Evolutionary conservation across 208 protist genomes (phyloP).

Genomic region (Plasmodiophora brassicae): DNA sequence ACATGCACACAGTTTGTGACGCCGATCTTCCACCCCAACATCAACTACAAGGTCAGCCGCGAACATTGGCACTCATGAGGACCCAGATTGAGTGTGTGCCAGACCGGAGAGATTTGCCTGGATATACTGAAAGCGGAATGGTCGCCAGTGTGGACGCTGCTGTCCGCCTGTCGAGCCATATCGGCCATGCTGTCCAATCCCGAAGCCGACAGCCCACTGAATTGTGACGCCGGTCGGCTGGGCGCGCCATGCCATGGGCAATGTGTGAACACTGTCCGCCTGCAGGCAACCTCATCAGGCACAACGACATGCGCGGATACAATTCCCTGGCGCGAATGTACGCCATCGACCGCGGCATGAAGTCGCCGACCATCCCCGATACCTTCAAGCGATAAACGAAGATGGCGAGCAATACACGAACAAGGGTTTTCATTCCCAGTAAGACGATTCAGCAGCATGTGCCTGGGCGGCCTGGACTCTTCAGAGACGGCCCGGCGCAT

Average conservation of each 20-base stretch:
- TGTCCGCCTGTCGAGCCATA: constrained; percentile 62
- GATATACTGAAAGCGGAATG: constrained; percentile 68
- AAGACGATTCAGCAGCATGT: too few relatives aligned
- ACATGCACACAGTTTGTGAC: constrained; percentile 57
- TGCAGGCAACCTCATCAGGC: constrained; percentile 36
- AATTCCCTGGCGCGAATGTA: constrained; percentile 45
- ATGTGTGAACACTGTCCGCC: not conserved
- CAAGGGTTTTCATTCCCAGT: too few relatives aligned
- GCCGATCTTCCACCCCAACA: constrained; percentile 71
- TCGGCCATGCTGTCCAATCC: constrained; percentile 57
- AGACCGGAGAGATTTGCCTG: constrained; percentile 68
- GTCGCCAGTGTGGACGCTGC: constrained; percentile 65
- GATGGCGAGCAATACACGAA: too few relatives aligned
- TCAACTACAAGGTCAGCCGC: constrained; percentile 67
- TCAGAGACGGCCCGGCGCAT: too few relatives aligned
- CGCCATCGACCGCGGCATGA: not conserved
- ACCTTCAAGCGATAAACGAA: too few relatives aligned
- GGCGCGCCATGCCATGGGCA: not conserved
- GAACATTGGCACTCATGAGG: not conserved
- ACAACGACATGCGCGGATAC: constrained; percentile 38
- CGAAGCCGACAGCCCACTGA: constrained; percentile 62
- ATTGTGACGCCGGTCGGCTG: constrained; percentile 56
- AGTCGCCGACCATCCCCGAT: not conserved
- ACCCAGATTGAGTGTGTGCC: not conserved
- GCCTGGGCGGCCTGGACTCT: too few relatives aligned